A percentile compares a stretch with the other conserved stretches of the same genome.
These are phyloP conservation scores for Stenocarpella maydis DNA, from an alignment of 2,329 filamentous ascomycete species.

Conservation along the genomic window DNA sequence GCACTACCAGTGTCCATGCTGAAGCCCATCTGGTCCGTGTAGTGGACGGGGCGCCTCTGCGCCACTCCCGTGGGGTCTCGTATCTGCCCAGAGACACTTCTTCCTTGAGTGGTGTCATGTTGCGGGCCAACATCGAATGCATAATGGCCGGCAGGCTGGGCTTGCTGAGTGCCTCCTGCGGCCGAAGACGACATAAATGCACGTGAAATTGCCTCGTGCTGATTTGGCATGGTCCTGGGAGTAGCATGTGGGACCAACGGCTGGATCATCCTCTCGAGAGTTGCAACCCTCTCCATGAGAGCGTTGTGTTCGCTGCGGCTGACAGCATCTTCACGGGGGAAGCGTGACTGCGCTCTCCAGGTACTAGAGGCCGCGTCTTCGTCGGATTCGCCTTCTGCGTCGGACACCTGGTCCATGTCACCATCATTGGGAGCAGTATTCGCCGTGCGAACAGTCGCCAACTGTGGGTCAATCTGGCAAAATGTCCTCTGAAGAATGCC, in stretches of 20 bases:
- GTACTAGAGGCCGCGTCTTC: neutral
- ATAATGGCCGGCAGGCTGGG: slow-evolving; percentile 29
- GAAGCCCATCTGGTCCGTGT: slow-evolving; percentile 20
- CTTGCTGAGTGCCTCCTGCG: neutral
- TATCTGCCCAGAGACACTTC: neutral
- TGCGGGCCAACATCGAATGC: slow-evolving; percentile 13
- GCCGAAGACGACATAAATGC: slow-evolving; percentile 29
- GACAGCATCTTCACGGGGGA: neutral
- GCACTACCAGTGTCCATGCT: slow-evolving; percentile 17
- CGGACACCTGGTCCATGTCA: neutral
- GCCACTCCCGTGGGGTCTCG: neutral
- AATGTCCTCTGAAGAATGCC: slow-evolving; percentile 30
- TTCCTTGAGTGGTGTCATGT: neutral
- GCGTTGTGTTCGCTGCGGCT: slow-evolving; percentile 28
- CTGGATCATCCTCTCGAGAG: slow-evolving; percentile 29
- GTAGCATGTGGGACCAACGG: slow-evolving; percentile 5
- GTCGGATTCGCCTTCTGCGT: slow-evolving; percentile 25
- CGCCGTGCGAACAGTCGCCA: neutral
- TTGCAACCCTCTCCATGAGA: slow-evolving; percentile 27
- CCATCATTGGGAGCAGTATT: neutral
- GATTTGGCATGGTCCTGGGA: slow-evolving; percentile 27
- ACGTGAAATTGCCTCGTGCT: slow-evolving; percentile 11
- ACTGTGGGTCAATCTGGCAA: slow-evolving; percentile 12
- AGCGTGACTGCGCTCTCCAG: slow-evolving; percentile 4
- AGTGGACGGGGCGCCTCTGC: neutral